These are phyloP conservation scores for Starmerella powellii DNA, from an alignment of 805 yeast species.

Conservation along the genomic window DNA sequence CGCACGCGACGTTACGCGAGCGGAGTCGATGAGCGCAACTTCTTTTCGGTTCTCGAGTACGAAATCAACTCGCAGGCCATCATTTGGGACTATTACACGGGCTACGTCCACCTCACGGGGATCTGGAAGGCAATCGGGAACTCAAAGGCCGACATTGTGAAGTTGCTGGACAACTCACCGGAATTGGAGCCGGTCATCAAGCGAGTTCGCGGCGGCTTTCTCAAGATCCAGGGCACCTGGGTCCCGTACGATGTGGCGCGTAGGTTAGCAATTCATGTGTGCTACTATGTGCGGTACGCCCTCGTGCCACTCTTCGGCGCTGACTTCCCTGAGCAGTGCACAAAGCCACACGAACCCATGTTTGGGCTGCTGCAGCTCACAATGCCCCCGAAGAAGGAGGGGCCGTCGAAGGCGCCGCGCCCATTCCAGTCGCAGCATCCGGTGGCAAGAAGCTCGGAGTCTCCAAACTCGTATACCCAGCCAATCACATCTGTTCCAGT, in stretches of 20 bases:
- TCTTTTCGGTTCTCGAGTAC: constrained; percentile 60
- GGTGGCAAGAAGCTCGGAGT: background rate
- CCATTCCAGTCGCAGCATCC: constrained; percentile 1
- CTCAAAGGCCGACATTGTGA: constrained; percentile 64
- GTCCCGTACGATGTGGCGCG: constrained; percentile 59
- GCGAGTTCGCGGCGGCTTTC: constrained; percentile 79
- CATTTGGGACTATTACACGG: constrained; percentile 76
- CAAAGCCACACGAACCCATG: constrained; percentile 47
- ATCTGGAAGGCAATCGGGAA: constrained; percentile 69
- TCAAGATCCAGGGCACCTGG: constrained; percentile 94
- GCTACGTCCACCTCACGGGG: constrained; percentile 78
- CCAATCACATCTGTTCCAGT: background rate
- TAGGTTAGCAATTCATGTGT: constrained; percentile 57
- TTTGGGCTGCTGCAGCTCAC: constrained; percentile 46
- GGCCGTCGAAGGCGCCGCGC: constrained; percentile 1
- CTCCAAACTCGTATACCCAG: background rate
- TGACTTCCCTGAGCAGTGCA: constrained; percentile 49
- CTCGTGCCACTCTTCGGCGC: constrained; percentile 71
- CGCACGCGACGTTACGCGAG: constrained; percentile 44
- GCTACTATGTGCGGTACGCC: constrained; percentile 63
- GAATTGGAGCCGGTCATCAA: constrained; percentile 49
- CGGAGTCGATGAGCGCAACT: constrained; percentile 58
- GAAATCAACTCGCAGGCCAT: constrained; percentile 57
- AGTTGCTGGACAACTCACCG: constrained; percentile 51
- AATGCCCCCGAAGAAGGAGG: constrained; percentile 1